Percentiles rank a stretch among this genome's conserved stretches.
These are phyloP conservation scores for Clarireedia homoeocarpa DNA, from an alignment of 2,329 filamentous ascomycete species.

Conservation along the genomic window DNA sequence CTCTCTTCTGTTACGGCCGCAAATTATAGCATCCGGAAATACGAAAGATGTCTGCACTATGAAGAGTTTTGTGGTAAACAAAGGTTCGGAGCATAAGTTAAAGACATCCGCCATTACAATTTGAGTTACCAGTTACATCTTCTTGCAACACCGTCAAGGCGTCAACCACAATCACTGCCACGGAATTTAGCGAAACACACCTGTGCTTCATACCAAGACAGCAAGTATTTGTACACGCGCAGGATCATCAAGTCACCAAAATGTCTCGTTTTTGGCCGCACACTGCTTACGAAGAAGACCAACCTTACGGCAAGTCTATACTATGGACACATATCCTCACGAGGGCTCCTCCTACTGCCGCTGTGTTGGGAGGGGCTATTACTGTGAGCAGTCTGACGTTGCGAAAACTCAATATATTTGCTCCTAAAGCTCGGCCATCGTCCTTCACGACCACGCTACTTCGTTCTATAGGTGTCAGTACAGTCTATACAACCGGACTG, in stretches of 20 bases:
- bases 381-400: constrained; percentile 29
- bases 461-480: constrained; percentile 38
- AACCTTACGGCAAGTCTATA: constrained; percentile 45
- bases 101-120: too few relatives aligned
- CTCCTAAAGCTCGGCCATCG: neutral
- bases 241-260: constrained; percentile 7
- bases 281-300: constrained; percentile 54
- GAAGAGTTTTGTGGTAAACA: too few relatives aligned
- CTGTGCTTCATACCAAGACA: too few relatives aligned
- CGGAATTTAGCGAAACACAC: too few relatives aligned
- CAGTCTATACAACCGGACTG: constrained; percentile 37
- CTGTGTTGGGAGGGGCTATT: constrained; percentile 39
- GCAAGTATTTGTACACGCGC: too few relatives aligned
- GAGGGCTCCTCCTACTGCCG: constrained; percentile 45
- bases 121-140: too few relatives aligned
- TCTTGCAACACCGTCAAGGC: too few relatives aligned
- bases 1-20: too few relatives aligned
- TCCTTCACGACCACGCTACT: constrained; percentile 35
- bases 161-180: too few relatives aligned
- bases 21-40: too few relatives aligned
- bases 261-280: constrained; percentile 49
- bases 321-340: constrained; percentile 52
- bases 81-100: too few relatives aligned
- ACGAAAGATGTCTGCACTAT: too few relatives aligned
- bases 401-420: constrained; percentile 13